phyloP scores from a whole-genome alignment of 129 eudicot species.

The Saussurea involucrata region DNA sequence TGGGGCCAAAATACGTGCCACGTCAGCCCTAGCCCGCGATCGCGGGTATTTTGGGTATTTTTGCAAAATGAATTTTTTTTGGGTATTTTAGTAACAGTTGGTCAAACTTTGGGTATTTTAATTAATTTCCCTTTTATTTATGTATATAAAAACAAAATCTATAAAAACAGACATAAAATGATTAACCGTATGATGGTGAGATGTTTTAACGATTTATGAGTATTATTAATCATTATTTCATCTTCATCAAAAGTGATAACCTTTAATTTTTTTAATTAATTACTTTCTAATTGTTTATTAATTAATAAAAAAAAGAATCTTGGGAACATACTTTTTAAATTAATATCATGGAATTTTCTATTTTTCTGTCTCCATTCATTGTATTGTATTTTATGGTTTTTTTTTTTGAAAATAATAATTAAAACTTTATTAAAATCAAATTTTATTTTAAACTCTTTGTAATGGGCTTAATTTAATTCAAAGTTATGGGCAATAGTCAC shows the following conservation, averaged over 20 bases:
- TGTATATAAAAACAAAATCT: not conserved
- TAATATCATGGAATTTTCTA: conserved; percentile 5
- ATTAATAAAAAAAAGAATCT: conserved; percentile 14
- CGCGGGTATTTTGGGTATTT: no score
- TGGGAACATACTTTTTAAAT: conserved; percentile 3
- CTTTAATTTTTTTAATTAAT: conserved; percentile 1
- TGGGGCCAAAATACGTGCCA: no score
- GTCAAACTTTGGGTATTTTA: no score
- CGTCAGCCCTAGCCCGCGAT: no score
- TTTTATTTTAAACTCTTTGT: conserved; percentile 20
- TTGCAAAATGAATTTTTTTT: no score
- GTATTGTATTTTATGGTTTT: conserved; percentile 18
- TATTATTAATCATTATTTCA: conserved; percentile 16
- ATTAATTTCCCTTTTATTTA: no score
- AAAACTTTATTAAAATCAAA: conserved; percentile 10
- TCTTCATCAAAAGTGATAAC: conserved; percentile 12
- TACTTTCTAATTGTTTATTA: conserved; percentile 10
- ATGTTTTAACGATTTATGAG: conserved; percentile 24
- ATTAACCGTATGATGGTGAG: conserved; percentile 20
- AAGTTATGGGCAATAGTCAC: conserved; percentile 32
- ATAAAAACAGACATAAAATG: conserved; percentile 18
- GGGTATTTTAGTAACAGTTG: no score
- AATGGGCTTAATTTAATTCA: conserved; percentile 23
- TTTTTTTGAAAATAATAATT: conserved; percentile 3
- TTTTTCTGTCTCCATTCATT: conserved; percentile 26